Base-by-base conservation (phyloP, 1,139 yeast genomes). In the Magnusiomyces fungicola region DNA sequence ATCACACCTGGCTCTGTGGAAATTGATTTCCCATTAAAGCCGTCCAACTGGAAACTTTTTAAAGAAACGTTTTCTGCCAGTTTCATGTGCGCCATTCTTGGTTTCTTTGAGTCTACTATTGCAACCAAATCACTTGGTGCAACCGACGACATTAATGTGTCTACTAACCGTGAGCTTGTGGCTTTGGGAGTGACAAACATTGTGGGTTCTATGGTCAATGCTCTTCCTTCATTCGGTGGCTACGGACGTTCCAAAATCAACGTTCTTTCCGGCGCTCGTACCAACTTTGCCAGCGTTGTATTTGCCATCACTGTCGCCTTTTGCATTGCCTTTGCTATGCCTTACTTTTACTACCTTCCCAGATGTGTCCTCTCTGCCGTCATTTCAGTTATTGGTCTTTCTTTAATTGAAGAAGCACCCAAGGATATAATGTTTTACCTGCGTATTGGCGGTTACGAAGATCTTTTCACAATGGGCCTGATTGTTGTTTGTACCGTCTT, bases 171-270 rank as follows among this genome's bases (percentile, higher is more conserved):
- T 81, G 53, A 82, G 83, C 34, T 75, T 71, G 57, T 83, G 53
- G 97, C 97, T 0, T 70, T 92, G 44, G 98, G 98, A 0, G 68
- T 78, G 21, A 79, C 85, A 46, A 92, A 90, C 60, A 56, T 89
- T 1, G 69, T 76, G 3, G 82, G 83, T 1, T 77, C 88, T 1
- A 54, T 79, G 21, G 80, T 87, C 58, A 92, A 96, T 2, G 86
- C 92, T 0, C 70, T 92, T 14, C 97, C 98, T 0, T 81, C 96
- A 0, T 90, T 90, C 72, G 98, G 98, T 2, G 97, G 98, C 0
- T 92, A 92, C 62, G 97, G 97, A 1, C 76, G 98, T 62, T 83
- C 95, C 34, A 90, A 86, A 61, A 81, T 92, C 52, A 92, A 92
- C 67, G 86, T 92, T 1, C 71, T 88, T 44, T 81, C 92, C 10